phyloP scores from a whole-genome alignment of 2,329 filamentous ascomycete species.

The Apiospora aurea region DNA sequence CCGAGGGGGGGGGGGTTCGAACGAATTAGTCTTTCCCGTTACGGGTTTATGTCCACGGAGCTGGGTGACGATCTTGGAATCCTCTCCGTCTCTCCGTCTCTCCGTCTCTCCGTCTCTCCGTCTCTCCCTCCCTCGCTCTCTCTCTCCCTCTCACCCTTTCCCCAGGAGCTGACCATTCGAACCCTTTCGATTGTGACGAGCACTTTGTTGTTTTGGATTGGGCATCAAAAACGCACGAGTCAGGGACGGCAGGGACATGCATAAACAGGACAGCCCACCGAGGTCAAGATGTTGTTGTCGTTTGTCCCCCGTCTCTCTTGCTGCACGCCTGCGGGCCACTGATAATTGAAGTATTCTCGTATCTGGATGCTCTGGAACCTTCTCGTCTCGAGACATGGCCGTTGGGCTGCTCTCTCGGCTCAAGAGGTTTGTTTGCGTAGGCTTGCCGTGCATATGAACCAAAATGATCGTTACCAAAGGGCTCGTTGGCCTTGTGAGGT shows the following conservation, averaged over 20 bases:
- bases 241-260: neutral
- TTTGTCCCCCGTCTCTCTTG: neutral
- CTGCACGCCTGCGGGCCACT: neutral
- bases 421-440: neutral
- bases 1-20: neutral
- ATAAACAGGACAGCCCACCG: neutral
- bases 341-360: neutral
- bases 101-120: too few species aligned
- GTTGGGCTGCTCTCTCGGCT: neutral
- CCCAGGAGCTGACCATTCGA: neutral
- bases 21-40: too few species aligned
- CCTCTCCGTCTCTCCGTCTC: too few species aligned
- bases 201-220: neutral
- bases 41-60: too few species aligned
- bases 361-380: neutral
- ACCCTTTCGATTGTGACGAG: neutral
- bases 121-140: too few species aligned
- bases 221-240: conserved; percentile 3
- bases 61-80: neutral
- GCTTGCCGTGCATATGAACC: neutral
- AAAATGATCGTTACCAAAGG: neutral
- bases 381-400: neutral
- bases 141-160: neutral
- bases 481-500: neutral
- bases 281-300: neutral